phyloP scores from a whole-genome alignment of 148 eudicot species.

The Chenopodium berlandieri region DNA sequence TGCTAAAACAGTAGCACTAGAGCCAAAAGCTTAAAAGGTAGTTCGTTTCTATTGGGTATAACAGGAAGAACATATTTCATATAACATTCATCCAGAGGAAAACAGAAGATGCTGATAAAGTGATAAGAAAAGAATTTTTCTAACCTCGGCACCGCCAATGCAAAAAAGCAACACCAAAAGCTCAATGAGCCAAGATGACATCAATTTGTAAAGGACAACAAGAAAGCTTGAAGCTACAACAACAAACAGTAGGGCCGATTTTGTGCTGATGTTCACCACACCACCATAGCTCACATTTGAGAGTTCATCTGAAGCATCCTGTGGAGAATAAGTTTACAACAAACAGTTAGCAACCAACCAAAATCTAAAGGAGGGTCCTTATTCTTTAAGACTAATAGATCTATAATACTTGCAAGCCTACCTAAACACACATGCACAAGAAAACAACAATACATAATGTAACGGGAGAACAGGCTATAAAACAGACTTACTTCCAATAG shows the following conservation, averaged over 20 bases:
- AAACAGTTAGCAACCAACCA: constrained; percentile 9
- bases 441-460: not conserved
- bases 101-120: not conserved
- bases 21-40: not conserved
- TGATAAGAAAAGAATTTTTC: constrained; percentile 1
- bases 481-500: constrained; percentile 45
- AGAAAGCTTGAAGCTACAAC: constrained; percentile 81
- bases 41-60: not conserved
- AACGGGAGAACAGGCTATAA: not conserved
- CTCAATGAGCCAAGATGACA: constrained; percentile 73
- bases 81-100: not conserved
- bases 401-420: not conserved
- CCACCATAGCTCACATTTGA: constrained; percentile 41
- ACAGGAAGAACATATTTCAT: not conserved
- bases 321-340: constrained; percentile 17
- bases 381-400: not conserved
- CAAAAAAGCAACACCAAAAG: constrained; percentile 81
- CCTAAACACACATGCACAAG: not conserved
- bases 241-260: constrained; percentile 66
- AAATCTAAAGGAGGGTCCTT: not conserved
- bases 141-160: constrained; percentile 88
- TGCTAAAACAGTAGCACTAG: not conserved
- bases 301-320: constrained; percentile 67
- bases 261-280: constrained; percentile 58
- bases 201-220: constrained; percentile 57